Evolutionary conservation across 768 basidiomycete species (phyloP).

Genomic region (Tylopilus intermedius): DNA sequence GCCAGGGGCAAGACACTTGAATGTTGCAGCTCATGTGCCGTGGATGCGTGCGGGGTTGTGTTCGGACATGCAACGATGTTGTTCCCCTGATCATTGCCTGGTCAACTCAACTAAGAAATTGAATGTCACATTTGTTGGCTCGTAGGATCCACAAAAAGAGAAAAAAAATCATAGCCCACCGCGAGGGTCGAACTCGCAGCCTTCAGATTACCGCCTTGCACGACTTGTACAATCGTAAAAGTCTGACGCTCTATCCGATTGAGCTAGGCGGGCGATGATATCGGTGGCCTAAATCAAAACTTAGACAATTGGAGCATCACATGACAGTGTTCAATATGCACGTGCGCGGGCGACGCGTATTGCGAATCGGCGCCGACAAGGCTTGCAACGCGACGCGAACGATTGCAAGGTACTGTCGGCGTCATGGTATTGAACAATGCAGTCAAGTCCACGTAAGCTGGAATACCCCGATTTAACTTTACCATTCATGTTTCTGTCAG

Average conservation of each 20-base stretch:
- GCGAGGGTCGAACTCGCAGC: slow-evolving; percentile 85
- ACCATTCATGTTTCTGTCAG: not conserved
- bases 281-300: not conserved
- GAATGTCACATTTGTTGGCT: no score
- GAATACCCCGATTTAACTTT: not conserved
- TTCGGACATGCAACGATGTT: no score
- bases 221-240: slow-evolving; percentile 39
- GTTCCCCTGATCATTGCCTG: no score
- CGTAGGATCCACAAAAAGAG: not conserved
- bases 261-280: slow-evolving; percentile 53
- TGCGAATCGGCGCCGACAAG: no score
- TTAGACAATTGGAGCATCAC: slow-evolving; percentile 20
- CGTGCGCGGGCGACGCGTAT: slow-evolving; percentile 10
- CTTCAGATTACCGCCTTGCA: slow-evolving; percentile 58
- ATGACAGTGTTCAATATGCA: slow-evolving; percentile 16
- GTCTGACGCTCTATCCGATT: slow-evolving; percentile 68
- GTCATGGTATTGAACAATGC: slow-evolving; percentile 44
- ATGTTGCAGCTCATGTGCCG: no score
- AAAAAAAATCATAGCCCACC: slow-evolving; percentile 52
- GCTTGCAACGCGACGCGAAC: not conserved
- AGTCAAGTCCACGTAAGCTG: slow-evolving; percentile 34
- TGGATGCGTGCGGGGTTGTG: no score
- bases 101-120: no score
- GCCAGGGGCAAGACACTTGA: no score
- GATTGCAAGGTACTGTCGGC: slow-evolving; percentile 8